phyloP scores from a whole-genome alignment of 2,329 filamentous ascomycete genomes.

The Nigrograna mackinnonii region DNA sequence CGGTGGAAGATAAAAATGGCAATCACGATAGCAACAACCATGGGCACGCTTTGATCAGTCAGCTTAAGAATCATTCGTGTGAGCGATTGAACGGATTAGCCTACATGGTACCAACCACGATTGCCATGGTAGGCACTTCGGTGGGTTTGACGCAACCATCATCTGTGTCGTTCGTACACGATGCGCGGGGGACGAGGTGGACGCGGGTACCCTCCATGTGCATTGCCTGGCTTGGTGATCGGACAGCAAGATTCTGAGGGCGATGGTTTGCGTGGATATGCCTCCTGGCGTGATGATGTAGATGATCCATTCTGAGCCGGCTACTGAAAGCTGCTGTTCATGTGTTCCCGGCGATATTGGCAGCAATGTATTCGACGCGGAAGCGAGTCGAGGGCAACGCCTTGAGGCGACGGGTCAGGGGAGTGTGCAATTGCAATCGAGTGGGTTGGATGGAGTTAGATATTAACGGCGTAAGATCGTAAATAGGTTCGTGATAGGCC shows the following conservation, averaged over 20 bases:
- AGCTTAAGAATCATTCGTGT: constrained; percentile 15
- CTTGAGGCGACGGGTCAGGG: constrained; percentile 4
- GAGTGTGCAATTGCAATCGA: constrained; percentile 2
- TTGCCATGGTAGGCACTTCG: constrained; percentile 31
- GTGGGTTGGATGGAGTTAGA: constrained; percentile 13
- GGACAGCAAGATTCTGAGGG: too few species aligned
- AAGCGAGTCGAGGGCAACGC: constrained; percentile 11
- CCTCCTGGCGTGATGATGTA: constrained; percentile 31
- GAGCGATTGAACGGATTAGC: constrained; percentile 4
- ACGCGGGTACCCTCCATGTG: constrained; percentile 29
- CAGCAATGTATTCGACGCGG: constrained; percentile 19
- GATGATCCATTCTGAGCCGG: constrained; percentile 32
- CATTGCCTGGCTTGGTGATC: constrained; percentile 21
- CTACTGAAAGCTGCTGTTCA: constrained; percentile 21
- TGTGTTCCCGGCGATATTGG: constrained; percentile 12
- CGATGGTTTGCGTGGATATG: constrained; percentile 13
- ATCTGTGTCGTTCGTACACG: constrained; percentile 37
- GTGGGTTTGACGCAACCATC: constrained; percentile 40
- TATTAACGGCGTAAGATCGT: constrained; percentile 43
- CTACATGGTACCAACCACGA: constrained; percentile 39
- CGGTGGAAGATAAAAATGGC: constrained; percentile 81
- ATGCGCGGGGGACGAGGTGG: constrained; percentile 26
- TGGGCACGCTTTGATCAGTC: constrained; percentile 66
- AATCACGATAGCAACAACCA: constrained; percentile 67
- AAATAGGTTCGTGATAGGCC: constrained; percentile 26